phyloP scores from a whole-genome alignment of 176 grass and related monocot genomes.

The Poa annua region DNA sequence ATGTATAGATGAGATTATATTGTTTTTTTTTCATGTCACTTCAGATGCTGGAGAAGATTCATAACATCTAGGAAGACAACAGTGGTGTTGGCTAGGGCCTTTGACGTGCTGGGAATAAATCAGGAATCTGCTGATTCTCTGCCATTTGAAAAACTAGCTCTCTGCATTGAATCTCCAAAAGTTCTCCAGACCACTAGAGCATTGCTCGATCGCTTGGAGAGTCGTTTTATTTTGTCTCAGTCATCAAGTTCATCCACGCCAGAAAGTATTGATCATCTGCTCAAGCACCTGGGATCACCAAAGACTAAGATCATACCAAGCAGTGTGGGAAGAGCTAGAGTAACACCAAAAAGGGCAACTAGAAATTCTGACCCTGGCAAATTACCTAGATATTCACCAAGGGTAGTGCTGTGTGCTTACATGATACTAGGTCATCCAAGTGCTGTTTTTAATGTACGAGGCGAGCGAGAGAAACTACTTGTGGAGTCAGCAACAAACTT shows the following conservation, averaged over 20 bases:
- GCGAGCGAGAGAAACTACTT: conserved; percentile 64
- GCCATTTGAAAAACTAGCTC: conserved; percentile 83
- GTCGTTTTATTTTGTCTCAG: conserved; percentile 65
- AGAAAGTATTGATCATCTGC: conserved; percentile 79
- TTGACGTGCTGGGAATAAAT: conserved; percentile 61
- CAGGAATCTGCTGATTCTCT: conserved; percentile 61
- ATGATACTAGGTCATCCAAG: conserved; percentile 95
- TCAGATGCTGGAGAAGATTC: conserved; percentile 84
- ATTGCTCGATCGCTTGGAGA: conserved; percentile 79
- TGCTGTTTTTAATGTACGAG: conserved; percentile 76
- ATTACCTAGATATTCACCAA: conserved; percentile 69
- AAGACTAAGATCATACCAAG: conserved; percentile 46
- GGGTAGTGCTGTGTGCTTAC: conserved; percentile 89
- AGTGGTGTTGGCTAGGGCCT: conserved; percentile 61
- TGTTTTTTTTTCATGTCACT: conserved; percentile 14
- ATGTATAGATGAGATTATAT: conserved; percentile 14
- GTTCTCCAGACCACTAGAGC: conserved; percentile 72
- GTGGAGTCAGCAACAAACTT: conserved; percentile 64
- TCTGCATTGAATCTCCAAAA: conserved; percentile 66
- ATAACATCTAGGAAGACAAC: conserved; percentile 81
- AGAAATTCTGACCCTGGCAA: conserved; percentile 43
- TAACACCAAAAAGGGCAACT: conserved; percentile 38
- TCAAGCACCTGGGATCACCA: conserved; percentile 74
- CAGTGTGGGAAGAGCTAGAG: conserved; percentile 44
- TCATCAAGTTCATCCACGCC: conserved; percentile 56